A percentile compares a stretch with the other conserved stretches of the same genome.
Evolutionary conservation across 1,284 basidiomycete species (phyloP).

Genomic region (Apiotrichum sp.): DNA sequence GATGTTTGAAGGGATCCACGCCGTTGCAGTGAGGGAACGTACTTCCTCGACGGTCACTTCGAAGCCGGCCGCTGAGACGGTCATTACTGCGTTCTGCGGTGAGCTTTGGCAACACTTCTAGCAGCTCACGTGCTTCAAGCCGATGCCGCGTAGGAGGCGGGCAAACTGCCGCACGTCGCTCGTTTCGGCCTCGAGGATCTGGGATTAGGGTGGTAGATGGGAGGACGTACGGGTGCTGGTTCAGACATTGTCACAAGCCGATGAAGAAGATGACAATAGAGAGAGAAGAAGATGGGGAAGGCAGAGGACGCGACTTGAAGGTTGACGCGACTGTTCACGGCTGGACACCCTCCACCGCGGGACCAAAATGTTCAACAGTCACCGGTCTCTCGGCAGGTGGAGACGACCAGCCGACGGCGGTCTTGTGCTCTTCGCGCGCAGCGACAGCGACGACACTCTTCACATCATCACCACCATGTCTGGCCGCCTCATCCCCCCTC

Average conservation of each 20-base stretch:
- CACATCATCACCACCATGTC: conserved; percentile 11
- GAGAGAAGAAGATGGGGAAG: background rate
- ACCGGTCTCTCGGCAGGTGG: too few species aligned
- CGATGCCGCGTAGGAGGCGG: conserved; percentile 67
- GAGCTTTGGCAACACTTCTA: conserved; percentile 5
- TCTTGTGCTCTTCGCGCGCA: background rate
- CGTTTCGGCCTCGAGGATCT: conserved; percentile 71
- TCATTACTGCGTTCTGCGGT: conserved; percentile 67
- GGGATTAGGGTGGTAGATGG: conserved; percentile 3
- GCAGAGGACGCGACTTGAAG: too few species aligned
- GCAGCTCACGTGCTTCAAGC: conserved; percentile 59
- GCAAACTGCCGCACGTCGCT: conserved; percentile 72
- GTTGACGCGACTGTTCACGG: too few species aligned
- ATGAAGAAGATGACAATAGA: background rate
- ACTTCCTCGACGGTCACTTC: conserved; percentile 84
- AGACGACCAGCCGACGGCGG: too few species aligned
- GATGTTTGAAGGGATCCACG: conserved; percentile 71
- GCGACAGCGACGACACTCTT: background rate
- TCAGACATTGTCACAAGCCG: background rate
- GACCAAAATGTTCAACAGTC: background rate
- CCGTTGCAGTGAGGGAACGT: conserved; percentile 67
- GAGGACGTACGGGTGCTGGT: background rate
- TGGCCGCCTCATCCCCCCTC: conserved; percentile 18
- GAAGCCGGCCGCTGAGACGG: conserved; percentile 63
- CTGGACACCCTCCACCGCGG: background rate